These are phyloP conservation scores for Dentipellis fragilis DNA, from an alignment of 768 basidiomycete genomes.

Conservation along the genomic window DNA sequence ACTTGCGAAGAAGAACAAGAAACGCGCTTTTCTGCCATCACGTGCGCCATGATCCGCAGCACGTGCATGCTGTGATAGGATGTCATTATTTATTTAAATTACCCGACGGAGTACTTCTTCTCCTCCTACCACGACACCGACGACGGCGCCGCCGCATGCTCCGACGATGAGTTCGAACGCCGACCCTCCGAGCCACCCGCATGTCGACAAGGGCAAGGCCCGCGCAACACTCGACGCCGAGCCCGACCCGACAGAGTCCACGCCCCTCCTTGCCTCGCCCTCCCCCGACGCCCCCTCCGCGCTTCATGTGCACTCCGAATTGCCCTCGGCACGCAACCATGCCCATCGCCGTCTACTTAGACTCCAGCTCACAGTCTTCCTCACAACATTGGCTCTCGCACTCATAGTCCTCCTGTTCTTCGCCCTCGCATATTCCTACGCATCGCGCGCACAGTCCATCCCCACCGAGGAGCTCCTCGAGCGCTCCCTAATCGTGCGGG, in stretches of 20 bases:
- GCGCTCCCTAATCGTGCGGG: conserved; percentile 42
- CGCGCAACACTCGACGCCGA: conserved; percentile 14
- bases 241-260: conserved; percentile 33
- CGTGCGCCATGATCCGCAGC: too few species aligned
- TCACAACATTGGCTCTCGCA: conserved; percentile 35
- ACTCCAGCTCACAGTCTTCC: conserved; percentile 40
- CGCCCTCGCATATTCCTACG: conserved; percentile 58
- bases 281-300: conserved; percentile 22
- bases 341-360: conserved; percentile 25
- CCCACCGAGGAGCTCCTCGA: conserved; percentile 51
- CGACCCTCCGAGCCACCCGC: not conserved
- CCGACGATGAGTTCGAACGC: not conserved
- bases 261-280: conserved; percentile 41
- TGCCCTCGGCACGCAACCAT: conserved; percentile 23
- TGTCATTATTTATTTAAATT: not conserved
- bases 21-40: too few species aligned
- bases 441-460: conserved; percentile 39
- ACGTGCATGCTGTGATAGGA: too few species aligned
- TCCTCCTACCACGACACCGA: not conserved
- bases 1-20: too few species aligned
- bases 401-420: conserved; percentile 23
- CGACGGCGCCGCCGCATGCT: not conserved
- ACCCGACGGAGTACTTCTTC: not conserved
- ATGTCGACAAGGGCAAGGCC: conserved; percentile 40
- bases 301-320: conserved; percentile 17